Base-by-base conservation (phyloP, 2,329 filamentous ascomycete species). In the Penicillium sp. region DNA sequence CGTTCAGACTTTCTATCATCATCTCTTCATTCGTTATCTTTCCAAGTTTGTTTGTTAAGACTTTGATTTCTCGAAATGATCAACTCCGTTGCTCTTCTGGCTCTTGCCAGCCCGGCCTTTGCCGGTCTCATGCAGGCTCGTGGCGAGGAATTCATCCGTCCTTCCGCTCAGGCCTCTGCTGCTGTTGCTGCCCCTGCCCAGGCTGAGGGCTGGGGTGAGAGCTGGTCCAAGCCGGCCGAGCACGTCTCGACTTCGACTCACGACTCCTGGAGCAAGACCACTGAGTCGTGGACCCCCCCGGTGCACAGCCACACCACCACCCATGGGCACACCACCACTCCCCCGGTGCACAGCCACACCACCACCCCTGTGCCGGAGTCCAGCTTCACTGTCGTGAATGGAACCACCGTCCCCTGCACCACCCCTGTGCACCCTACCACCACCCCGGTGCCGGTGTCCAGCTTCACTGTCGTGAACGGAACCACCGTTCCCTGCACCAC, bases 31-130 rank as follows among this genome's bases (percentile, higher is more conserved):
- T 61, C 65, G 60, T 63, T 67, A 60, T 53, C 57, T 58, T 64
- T 63, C 46, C 55, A 59, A 60, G 59, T 47, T 53, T 50, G 27
- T 53, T 53, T 41, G 55, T 52, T 52, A 61, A 57, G 43, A 55
- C 54, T 57, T 64, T 46, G 52, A 61, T 62, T 50, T 57, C 58
- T 63, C 70, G 63, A 69, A 59, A 75, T 75, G 73, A 68, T 75
- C 60, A 71, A 72, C 60, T 65, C 68, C 62, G 51, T 73, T 63
- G 68, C 72, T 58, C 59, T 75, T 54, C 59, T 75, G 65, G 71
- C 70, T 51, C 64, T 75, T 59, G 68, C 71, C 56, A 67, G 67
- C 64, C 72, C 72, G 40, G 72, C 69, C 45, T 65, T 75, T 47
- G 72, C 71, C 48, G 72, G 71, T 62, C 65, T 75, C 46, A 66